A percentile compares a stretch with the other conserved stretches of the same genome.
Evolutionary conservation across 177 flowering plant species (phyloP).

Genomic region (Vitis hybrid): DNA sequence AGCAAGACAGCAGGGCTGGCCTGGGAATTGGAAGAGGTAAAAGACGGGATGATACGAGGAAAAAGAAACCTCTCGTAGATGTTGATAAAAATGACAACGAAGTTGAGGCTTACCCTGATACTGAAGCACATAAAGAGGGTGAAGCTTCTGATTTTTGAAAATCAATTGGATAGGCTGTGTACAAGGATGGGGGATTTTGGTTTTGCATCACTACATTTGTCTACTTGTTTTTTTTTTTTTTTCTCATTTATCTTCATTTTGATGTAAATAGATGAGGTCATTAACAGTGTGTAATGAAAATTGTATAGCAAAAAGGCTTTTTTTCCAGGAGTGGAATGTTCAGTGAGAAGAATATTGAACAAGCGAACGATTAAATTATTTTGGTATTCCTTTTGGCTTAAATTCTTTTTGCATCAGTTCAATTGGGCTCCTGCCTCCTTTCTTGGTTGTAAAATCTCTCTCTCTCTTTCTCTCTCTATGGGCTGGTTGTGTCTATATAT

Average conservation of each 20-base stretch:
- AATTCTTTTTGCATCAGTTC: slow-evolving; percentile 20
- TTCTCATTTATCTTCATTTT: neutral
- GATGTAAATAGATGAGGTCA: slow-evolving; percentile 40
- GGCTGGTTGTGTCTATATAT: too few relatives aligned
- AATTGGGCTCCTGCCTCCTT: slow-evolving; percentile 8
- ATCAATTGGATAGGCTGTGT: too few relatives aligned
- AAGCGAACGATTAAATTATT: neutral
- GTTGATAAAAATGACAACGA: neutral
- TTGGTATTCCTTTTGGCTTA: slow-evolving; percentile 2
- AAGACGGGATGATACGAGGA: slow-evolving; percentile 3
- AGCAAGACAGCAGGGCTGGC: slow-evolving; percentile 27
- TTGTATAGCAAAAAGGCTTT: slow-evolving; percentile 36
- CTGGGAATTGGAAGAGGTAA: slow-evolving; percentile 13
- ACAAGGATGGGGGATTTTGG: slow-evolving; percentile 9
- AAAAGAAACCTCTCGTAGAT: slow-evolving; percentile 3
- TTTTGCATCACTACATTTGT: slow-evolving; percentile 10
- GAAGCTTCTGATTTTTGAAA: slow-evolving; percentile 1
- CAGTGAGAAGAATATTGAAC: too few relatives aligned
- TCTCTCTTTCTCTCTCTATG: neutral
- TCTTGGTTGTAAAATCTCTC: slow-evolving; percentile 1
- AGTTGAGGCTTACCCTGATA: neutral
- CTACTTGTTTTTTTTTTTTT: slow-evolving; percentile 1
- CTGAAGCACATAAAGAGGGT: neutral
- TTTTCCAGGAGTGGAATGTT: slow-evolving; percentile 5
- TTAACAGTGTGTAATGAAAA: slow-evolving; percentile 29